phyloP scores from a whole-genome alignment of 208 protist species.

The Eutreptiella sp. region DNA sequence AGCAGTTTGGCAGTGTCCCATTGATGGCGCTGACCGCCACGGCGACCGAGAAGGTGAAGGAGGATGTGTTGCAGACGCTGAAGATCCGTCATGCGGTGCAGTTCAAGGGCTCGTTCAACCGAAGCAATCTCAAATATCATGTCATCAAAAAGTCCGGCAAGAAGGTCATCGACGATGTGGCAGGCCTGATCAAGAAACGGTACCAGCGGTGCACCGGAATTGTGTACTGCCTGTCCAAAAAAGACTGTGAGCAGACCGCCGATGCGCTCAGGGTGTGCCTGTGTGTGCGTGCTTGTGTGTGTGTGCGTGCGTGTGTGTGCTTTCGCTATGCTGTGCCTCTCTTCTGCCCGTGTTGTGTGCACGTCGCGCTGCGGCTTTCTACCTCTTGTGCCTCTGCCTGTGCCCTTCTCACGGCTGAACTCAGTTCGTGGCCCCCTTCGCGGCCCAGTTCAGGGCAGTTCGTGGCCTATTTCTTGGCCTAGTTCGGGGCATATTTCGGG shows the following conservation, averaged over 20 bases:
- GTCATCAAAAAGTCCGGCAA: conserved; percentile 33
- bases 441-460: too few species aligned
- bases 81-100: conserved; percentile 24
- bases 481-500: too few species aligned
- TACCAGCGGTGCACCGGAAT: conserved; percentile 54
- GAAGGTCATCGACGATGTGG: conserved; percentile 36
- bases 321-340: too few species aligned
- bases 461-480: too few species aligned
- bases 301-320: too few species aligned
- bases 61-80: conserved; percentile 44
- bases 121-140: conserved; percentile 48
- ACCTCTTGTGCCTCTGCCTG: too few species aligned
- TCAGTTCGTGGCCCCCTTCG: too few species aligned
- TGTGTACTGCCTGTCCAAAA: conserved; percentile 63
- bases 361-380: too few species aligned
- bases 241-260: conserved; percentile 51
- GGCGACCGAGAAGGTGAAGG: conserved; percentile 48
- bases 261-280: too few species aligned
- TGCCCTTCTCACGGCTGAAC: too few species aligned
- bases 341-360: too few species aligned
- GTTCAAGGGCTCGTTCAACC: conserved; percentile 53
- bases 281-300: too few species aligned
- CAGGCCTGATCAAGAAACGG: conserved; percentile 29
- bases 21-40: conserved; percentile 64
- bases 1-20: conserved; percentile 29